Base-by-base conservation (phyloP, 805 yeast species). In the Lachancea thermotolerans region DNA sequence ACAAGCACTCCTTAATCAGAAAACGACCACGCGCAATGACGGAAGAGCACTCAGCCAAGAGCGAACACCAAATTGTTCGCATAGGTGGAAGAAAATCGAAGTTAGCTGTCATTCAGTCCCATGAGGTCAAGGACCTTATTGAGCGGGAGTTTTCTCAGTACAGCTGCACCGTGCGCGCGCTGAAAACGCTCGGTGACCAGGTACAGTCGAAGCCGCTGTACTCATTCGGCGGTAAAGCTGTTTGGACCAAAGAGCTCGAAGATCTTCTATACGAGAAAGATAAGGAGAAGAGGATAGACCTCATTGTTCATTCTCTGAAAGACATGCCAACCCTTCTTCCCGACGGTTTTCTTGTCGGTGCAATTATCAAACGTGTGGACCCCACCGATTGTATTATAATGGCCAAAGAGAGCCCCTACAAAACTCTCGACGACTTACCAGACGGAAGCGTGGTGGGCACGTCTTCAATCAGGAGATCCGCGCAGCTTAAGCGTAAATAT, bases 231-330 rank as follows among this genome's bases (percentile, higher is more conserved):
- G 99, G 99, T 21, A 93, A 93, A 64, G 80, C 96, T 0, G 65
- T 93, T 18, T 93, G 99, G 99, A 93, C 99, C 2, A 85, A 86
- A 60, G 99, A 93, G 66, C 72, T 93, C 46, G 99, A 93, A 66
- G 81, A 81, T 18, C 68, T 89, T 40, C 69, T 91, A 34, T 73
- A 84, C 52, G 71, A 75, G 38, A 73, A 79, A 21, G 90, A 83
- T 27, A 72, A 68, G 15, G 80, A 72, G 54, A 81, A 84, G 43
- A 73, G 80, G 65, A 71, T 91, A 40, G 97, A 93, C 62, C 69
- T 91, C 66, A 83, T 93, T 59, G 98, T 91, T 33, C 98, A 93
- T 64, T 86, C 96, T 2, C 72, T 93, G 54, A 93, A 93, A 64
- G 98, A 90, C 67, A 75, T 79, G 78, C 99, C 99, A 32, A 93